Conservation (phyloP, 78 protist genomes). For the Tieghemostelium lacteum region DNA sequence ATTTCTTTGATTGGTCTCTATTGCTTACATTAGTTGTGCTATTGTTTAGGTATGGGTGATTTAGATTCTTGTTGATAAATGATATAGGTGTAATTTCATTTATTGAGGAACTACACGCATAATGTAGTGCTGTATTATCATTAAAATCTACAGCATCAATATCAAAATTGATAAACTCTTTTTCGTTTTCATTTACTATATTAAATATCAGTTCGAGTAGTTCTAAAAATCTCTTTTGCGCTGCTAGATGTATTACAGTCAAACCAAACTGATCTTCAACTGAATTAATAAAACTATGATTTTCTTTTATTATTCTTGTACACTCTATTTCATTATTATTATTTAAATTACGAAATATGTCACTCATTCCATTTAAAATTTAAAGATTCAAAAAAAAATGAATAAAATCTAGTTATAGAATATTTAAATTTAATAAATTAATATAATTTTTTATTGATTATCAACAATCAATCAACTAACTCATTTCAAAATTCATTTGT, state of each 20-base stretch:
- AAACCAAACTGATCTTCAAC: slow-evolving; percentile 65
- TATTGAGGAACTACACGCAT: slow-evolving; percentile 37
- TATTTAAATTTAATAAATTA: too few relatives aligned
- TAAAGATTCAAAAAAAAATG: too few relatives aligned
- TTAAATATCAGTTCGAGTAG: slow-evolving; percentile 25
- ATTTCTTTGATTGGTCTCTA: slow-evolving; percentile 1
- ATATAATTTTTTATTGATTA: too few relatives aligned
- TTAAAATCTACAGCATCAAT: slow-evolving; percentile 35
- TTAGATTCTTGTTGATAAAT: not conserved
- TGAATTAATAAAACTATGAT: slow-evolving; percentile 23
- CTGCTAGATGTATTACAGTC: slow-evolving; percentile 40
- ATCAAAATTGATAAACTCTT: slow-evolving; percentile 9
- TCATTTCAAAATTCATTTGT: too few relatives aligned
- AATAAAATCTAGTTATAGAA: too few relatives aligned
- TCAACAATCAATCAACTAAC: too few relatives aligned
- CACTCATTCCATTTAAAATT: too few relatives aligned
- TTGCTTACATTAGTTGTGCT: not conserved
- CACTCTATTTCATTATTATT: too few relatives aligned
- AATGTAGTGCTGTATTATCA: slow-evolving; percentile 52
- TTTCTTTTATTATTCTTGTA: too few relatives aligned
- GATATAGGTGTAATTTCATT: slow-evolving; percentile 4
- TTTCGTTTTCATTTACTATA: slow-evolving; percentile 4
- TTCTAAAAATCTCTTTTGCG: slow-evolving; percentile 13
- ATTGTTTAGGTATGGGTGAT: not conserved
- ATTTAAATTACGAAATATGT: too few relatives aligned